These are phyloP conservation scores for Staphylotrichum longicolle DNA, from an alignment of 495 filamentous ascomycete genomes.

Conservation along the genomic window DNA sequence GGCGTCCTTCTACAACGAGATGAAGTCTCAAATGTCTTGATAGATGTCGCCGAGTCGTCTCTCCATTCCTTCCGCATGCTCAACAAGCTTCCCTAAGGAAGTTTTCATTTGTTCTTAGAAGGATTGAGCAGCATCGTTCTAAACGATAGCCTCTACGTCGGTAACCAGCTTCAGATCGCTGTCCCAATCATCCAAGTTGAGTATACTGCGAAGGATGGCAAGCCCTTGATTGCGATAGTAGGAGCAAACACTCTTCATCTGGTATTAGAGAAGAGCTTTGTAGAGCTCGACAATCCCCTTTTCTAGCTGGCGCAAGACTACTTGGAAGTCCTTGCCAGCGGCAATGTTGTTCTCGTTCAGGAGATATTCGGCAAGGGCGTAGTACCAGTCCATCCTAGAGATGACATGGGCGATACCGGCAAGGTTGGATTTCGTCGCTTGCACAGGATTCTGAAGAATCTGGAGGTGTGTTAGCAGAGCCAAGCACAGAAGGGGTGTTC, in stretches of 20 bases:
- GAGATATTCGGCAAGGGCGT: conserved; percentile 29
- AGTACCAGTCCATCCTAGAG: conserved; percentile 40
- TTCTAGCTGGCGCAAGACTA: conserved; percentile 21
- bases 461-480: conserved; percentile 12
- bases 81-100: conserved; percentile 11
- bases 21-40: conserved; percentile 12
- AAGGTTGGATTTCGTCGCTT: conserved; percentile 35
- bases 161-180: conserved; percentile 26
- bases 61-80: conserved; percentile 17
- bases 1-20: conserved; percentile 6
- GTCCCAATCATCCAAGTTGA: conserved; percentile 21
- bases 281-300: conserved; percentile 11
- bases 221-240: conserved; percentile 31
- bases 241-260: no score
- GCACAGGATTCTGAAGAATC: conserved; percentile 26
- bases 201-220: conserved; percentile 27
- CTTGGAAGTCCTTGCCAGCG: conserved; percentile 10
- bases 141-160: conserved; percentile 25
- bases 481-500: conserved; percentile 21
- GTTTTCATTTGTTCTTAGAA: conserved; percentile 13
- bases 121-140: conserved; percentile 19
- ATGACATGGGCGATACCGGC: conserved; percentile 34
- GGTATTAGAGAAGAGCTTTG: no score
- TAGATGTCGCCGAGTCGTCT: not conserved
- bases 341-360: conserved; percentile 15